Base-by-base conservation (phyloP, 2,329 filamentous ascomycete species). In the Scleromitrula shiraiana region DNA sequence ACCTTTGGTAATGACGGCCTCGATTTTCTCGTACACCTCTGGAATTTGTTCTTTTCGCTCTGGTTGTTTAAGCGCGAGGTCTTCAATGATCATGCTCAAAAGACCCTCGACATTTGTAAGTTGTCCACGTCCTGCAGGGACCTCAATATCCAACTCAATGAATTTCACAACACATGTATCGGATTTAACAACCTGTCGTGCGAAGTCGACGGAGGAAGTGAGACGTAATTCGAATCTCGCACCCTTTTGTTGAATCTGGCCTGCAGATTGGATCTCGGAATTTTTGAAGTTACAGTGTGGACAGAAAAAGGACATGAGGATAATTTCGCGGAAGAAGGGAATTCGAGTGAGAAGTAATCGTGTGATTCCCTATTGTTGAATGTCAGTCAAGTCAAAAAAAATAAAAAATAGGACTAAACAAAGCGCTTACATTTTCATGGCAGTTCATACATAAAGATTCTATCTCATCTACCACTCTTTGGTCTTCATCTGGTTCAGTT, bases 231-330 rank as follows among this genome's bases (percentile, higher is more conserved):
- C 83, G 69, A 91, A 95, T 64, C 85, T 87, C 17, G 80, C 76
- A 46, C 93, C 93, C 61, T 87, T 87, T 59, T 89, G 84, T 69
- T 97, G 93, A 53, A 97, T 91, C 59, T 89, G 80, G 53, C 89
- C 89, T 23, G 93, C 93, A 7, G 90, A 82, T 65, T 96, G 91
- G 59, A 98, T 85, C 61, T 96, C 91, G 67, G 90, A 90, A 72
- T 97, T 95, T 56, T 85, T 81, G 69, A 91, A 84, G 64, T 82
- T 74, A 71, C 93, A 98, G 68, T 96, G 80, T 5, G 88, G 82
- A 73, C 93, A 98, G 56, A 80, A 78, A 68, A 98, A 98, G 53
- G 91, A 97, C 83, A 96, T 95, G 67, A 98, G 80, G 61, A 98
- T 88, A 54, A 98, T 83, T 67, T 98, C 91, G 70, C 89, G 88